A percentile compares a stretch with the other conserved stretches of the same genome.
Evolutionary conservation across 2,329 filamentous ascomycete species (phyloP).

Genomic region (Mycosphaerella sp.): DNA sequence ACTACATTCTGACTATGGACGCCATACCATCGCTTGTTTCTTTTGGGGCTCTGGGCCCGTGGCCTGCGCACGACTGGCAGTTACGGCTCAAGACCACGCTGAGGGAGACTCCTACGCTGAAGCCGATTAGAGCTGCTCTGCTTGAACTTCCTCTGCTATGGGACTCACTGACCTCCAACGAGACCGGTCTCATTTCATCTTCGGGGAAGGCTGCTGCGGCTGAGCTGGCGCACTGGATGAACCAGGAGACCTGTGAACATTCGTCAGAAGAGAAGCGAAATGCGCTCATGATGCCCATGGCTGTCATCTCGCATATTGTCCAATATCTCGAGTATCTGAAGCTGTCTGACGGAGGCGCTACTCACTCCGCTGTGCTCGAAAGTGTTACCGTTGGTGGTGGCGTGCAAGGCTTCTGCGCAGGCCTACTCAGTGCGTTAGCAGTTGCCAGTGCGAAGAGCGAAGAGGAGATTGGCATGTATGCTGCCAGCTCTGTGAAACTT

Average conservation of each 20-base stretch:
- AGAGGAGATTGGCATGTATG: conserved; percentile 41
- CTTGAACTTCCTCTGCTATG: conserved; percentile 2
- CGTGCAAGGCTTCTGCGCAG: conserved; percentile 14
- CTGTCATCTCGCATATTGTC: conserved; percentile 4
- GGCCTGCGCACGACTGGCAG: neutral
- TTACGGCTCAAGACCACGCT: neutral
- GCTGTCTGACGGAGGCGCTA: neutral
- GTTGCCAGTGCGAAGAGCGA: conserved; percentile 53
- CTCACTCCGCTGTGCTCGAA: neutral
- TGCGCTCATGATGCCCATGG: conserved; percentile 5
- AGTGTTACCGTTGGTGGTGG: conserved; percentile 3
- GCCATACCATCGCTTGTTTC: neutral
- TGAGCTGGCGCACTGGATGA: neutral
- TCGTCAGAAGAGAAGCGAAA: neutral
- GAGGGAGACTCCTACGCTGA: neutral
- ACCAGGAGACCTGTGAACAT: neutral
- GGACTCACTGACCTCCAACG: neutral
- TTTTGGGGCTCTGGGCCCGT: conserved; percentile 1
- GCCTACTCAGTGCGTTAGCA: conserved; percentile 10
- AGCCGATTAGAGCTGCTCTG: neutral
- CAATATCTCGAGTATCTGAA: conserved; percentile 5
- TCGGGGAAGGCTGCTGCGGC: neutral
- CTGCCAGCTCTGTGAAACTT: conserved; percentile 61
- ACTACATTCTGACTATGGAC: neutral
- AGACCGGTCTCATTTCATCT: neutral